These are phyloP conservation scores for Hymenoscyphus albidus DNA, from an alignment of 2,329 filamentous ascomycete species.

Conservation along the genomic window DNA sequence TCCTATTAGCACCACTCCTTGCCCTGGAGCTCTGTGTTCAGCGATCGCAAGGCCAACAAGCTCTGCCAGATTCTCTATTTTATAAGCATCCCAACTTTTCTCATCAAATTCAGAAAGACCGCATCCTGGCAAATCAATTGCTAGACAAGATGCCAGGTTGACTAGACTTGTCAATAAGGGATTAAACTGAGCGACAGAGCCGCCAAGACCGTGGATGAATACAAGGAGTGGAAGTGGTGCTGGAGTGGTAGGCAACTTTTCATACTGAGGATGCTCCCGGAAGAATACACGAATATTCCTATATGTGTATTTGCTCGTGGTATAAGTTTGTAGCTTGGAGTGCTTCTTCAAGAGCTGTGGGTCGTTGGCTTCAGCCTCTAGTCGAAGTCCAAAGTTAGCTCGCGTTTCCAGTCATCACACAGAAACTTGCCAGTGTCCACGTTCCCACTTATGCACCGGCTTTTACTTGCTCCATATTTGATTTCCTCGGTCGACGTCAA, in stretches of 20 bases:
- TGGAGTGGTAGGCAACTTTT: slow-evolving; percentile 71
- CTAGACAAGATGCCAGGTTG: slow-evolving; percentile 78
- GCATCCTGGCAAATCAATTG: slow-evolving; percentile 87
- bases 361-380: slow-evolving; percentile 45
- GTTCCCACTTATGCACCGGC: neutral
- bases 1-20: slow-evolving; percentile 75
- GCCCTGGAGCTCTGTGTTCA: slow-evolving; percentile 63
- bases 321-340: slow-evolving; percentile 67
- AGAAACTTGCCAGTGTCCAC: slow-evolving; percentile 6
- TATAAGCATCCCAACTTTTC: slow-evolving; percentile 73
- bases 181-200: slow-evolving; percentile 83
- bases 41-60: slow-evolving; percentile 73
- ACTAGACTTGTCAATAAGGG: slow-evolving; percentile 75
- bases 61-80: slow-evolving; percentile 68
- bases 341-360: slow-evolving; percentile 77
- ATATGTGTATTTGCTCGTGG: slow-evolving; percentile 66
- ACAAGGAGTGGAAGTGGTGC: slow-evolving; percentile 78
- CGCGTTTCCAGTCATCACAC: neutral
- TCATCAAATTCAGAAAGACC: slow-evolving; percentile 74
- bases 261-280: slow-evolving; percentile 74
- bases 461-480: neutral
- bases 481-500: slow-evolving; percentile 18
- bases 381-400: slow-evolving; percentile 11
- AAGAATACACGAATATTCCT: slow-evolving; percentile 78
- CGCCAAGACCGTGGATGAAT: slow-evolving; percentile 91